phyloP scores from a whole-genome alignment of 495 filamentous ascomycete species.

The Penicillium paradoxum region DNA sequence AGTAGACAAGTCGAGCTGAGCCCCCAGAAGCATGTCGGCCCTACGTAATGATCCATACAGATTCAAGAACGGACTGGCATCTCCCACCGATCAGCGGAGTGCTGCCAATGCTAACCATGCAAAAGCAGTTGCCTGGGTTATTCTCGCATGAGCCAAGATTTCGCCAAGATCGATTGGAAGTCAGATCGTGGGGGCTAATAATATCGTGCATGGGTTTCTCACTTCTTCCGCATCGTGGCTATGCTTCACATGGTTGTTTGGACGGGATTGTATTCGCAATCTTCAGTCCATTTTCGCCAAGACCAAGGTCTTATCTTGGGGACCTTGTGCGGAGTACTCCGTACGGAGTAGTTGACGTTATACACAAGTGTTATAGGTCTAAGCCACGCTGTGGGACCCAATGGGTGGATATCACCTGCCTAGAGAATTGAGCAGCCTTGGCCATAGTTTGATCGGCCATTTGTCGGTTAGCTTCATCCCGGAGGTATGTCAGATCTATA shows the following conservation, averaged over 20 bases:
- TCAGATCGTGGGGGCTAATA: background rate
- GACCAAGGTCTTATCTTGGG: too few species aligned
- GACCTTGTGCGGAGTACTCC: too few species aligned
- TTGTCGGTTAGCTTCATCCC: background rate
- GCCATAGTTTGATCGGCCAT: constrained; percentile 1
- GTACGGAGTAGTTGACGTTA: too few species aligned
- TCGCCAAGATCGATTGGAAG: background rate
- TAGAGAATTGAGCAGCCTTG: background rate
- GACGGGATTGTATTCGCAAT: too few species aligned
- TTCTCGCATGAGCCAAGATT: constrained; percentile 14
- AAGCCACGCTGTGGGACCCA: constrained; percentile 18
- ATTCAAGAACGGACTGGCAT: constrained; percentile 3
- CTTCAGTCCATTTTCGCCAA: too few species aligned
- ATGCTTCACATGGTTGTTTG: background rate
- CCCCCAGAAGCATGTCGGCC: constrained; percentile 2
- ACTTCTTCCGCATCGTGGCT: background rate
- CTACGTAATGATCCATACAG: background rate
- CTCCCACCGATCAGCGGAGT: constrained; percentile 4
- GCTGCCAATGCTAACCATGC: constrained; percentile 12
- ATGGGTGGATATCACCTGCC: background rate
- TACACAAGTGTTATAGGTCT: constrained; percentile 5
- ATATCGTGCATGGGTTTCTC: background rate
- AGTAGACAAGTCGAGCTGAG: background rate
- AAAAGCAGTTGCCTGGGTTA: constrained; percentile 22
- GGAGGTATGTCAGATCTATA: background rate